These are phyloP conservation scores for Capronia epimyces DNA, from an alignment of 2,329 filamentous ascomycete species.

Conservation along the genomic window DNA sequence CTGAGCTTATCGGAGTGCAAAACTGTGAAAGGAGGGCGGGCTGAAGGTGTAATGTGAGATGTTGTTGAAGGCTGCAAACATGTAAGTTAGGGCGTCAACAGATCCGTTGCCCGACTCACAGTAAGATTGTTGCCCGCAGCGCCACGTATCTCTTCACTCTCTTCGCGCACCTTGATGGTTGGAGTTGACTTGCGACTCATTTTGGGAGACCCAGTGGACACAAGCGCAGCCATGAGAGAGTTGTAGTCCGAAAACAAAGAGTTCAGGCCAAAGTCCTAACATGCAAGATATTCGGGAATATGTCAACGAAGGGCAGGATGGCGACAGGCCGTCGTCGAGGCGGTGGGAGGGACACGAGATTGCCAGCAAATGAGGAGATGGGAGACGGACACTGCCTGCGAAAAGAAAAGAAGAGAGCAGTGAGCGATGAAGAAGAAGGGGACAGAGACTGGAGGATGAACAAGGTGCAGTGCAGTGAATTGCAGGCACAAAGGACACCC, in stretches of 20 bases:
- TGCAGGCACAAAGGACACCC: not conserved
- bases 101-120: conserved; percentile 6
- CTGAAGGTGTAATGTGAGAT: conserved; percentile 3
- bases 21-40: conserved; percentile 16
- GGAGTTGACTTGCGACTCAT: conserved; percentile 27
- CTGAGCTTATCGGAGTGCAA: conserved; percentile 15
- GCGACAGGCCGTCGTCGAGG: conserved; percentile 11
- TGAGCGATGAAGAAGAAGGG: conserved; percentile 15
- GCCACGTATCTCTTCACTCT: conserved; percentile 16
- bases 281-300: conserved; percentile 22
- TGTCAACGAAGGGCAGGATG: conserved; percentile 10
- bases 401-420: conserved; percentile 26
- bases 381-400: conserved; percentile 16
- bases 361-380: conserved; percentile 17
- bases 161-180: conserved; percentile 22
- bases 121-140: conserved; percentile 11
- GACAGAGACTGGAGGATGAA: not conserved
- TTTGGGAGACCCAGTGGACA: conserved; percentile 25
- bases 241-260: not conserved
- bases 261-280: conserved; percentile 8
- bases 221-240: conserved; percentile 18
- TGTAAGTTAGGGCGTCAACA: conserved; percentile 4
- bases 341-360: conserved; percentile 12
- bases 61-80: conserved; percentile 35
- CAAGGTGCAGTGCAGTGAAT: conserved; percentile 1